Conservation (phyloP, 2,329 filamentous ascomycete species). For the Talaromyces sp. region DNA sequence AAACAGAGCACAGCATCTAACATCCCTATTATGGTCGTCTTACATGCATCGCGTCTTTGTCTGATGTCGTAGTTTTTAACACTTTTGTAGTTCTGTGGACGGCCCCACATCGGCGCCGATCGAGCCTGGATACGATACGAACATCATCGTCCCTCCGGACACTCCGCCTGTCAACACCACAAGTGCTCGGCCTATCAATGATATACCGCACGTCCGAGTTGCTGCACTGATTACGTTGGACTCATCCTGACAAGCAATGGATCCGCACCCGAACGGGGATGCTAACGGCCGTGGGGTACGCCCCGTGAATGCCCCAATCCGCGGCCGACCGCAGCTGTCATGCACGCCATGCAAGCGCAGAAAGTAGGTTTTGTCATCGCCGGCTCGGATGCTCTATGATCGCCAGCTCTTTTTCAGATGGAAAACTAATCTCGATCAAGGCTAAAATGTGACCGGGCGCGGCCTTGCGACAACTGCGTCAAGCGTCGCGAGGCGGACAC, state of each 20-base stretch:
- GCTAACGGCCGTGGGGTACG: conserved; percentile 3
- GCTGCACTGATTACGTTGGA: neutral
- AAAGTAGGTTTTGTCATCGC: conserved; percentile 9
- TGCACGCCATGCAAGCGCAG: conserved; percentile 13
- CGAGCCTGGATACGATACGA: neutral
- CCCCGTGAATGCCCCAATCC: conserved; percentile 4
- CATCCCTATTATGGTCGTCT: neutral
- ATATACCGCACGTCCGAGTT: neutral
- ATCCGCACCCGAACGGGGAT: neutral
- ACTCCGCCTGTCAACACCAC: neutral
- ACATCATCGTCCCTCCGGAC: neutral
- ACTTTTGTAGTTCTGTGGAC: neutral
- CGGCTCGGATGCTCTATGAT: neutral
- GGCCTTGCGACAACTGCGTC: conserved; percentile 13
- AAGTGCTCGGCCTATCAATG: neutral
- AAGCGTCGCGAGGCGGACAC: conserved; percentile 11
- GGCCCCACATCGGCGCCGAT: neutral
- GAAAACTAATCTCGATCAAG: neutral
- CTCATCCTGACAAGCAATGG: neutral
- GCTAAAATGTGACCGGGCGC: conserved; percentile 11
- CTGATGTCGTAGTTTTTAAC: neutral
- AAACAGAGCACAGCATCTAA: neutral
- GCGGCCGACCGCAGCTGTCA: conserved; percentile 12
- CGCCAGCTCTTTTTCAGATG: neutral
- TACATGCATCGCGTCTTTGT: neutral